Base-by-base conservation (phyloP, 305 asterid species). In the Euphrasia arctica region DNA sequence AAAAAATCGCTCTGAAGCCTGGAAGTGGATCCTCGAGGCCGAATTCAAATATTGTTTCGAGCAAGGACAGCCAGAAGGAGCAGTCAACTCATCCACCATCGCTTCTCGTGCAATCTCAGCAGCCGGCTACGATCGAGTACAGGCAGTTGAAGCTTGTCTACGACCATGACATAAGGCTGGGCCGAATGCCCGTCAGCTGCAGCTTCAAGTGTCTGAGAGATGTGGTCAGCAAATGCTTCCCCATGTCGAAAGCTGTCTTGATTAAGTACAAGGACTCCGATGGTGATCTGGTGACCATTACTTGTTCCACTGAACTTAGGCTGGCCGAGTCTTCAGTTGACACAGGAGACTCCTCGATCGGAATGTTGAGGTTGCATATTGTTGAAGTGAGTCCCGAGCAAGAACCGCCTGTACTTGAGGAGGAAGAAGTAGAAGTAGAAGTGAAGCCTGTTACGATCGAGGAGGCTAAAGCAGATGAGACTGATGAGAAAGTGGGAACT, bases 371-470 rank as follows among this genome's bases (percentile, higher is more conserved):
- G 74, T 72, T 93, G 86, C 92, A 93, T 65, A 62, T 93, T 65
- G 97, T 90, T 65, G 99, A 93, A 77, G 97, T 93, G 77, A 76
- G 87, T 74, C 90, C 93, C 1, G 97, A 93, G 85, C 97, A 93
- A 61, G 99, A 93, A 78, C 99, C 99, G 5, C 88, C 89, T 27
- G 52, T 86, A 62, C 47, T 78, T 55, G 96, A 88, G 69, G 96
- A 84, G 63, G 98, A 54, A 25, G 58, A 54, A 66, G 45, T 8
- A 1, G 42, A 34, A 70, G 45, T 8, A 8, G 42, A 34, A 70
- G 95, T 82, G 70, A 85, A 79, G 72, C 85, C 80, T 61, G 47
- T 72, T 10, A 86, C 82, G 71, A 67, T 11, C 34, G 86, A 76
- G 65, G 11, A 10, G 12, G 45, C 12, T 1, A 39, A 39, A 39